Percentiles rank a stretch among this genome's conserved stretches.
Conservation (phyloP, 805 yeast species). For the Wickerhamiella sergipiensis region DNA sequence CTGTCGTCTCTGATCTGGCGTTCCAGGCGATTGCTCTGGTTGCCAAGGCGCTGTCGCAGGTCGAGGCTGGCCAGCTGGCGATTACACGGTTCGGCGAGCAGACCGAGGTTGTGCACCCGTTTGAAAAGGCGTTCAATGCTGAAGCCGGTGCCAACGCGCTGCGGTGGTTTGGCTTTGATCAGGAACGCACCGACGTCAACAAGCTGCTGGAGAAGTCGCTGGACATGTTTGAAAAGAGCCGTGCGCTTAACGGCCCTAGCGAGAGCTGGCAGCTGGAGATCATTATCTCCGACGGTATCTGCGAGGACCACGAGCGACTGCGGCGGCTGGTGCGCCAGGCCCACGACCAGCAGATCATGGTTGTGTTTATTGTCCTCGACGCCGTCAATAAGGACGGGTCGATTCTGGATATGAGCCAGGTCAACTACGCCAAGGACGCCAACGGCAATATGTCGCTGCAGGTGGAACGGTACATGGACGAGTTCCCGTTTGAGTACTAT, state of each 20-base stretch:
- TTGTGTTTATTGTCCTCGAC: constrained; percentile 88
- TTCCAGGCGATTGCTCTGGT: constrained; percentile 90
- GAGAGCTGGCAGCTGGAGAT: constrained; percentile 84
- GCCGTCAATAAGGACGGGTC: constrained; percentile 61
- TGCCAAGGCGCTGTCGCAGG: constrained; percentile 80
- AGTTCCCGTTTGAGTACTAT: constrained; percentile 94
- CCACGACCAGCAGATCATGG: constrained; percentile 81
- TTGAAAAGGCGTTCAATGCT: constrained; percentile 68
- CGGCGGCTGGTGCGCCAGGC: constrained; percentile 81
- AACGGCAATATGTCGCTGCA: constrained; percentile 58
- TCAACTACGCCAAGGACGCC: constrained; percentile 50
- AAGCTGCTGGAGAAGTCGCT: constrained; percentile 61
- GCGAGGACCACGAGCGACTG: constrained; percentile 82
- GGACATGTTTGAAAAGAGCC: constrained; percentile 52
- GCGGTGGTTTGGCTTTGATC: constrained; percentile 83
- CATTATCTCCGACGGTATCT: constrained; percentile 89
- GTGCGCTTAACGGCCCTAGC: constrained; percentile 29
- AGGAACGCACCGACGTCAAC: constrained; percentile 72
- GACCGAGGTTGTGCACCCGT: constrained; percentile 75
- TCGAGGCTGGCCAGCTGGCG: constrained; percentile 88
- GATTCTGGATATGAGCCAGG: constrained; percentile 90
- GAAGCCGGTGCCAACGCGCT: constrained; percentile 76
- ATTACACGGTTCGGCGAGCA: constrained; percentile 82
- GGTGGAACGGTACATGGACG: constrained; percentile 75
- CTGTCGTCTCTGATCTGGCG: constrained; percentile 79